phyloP scores from a whole-genome alignment of 164 flowering plant genomes.

The Tetrastigma voinierianum region DNA sequence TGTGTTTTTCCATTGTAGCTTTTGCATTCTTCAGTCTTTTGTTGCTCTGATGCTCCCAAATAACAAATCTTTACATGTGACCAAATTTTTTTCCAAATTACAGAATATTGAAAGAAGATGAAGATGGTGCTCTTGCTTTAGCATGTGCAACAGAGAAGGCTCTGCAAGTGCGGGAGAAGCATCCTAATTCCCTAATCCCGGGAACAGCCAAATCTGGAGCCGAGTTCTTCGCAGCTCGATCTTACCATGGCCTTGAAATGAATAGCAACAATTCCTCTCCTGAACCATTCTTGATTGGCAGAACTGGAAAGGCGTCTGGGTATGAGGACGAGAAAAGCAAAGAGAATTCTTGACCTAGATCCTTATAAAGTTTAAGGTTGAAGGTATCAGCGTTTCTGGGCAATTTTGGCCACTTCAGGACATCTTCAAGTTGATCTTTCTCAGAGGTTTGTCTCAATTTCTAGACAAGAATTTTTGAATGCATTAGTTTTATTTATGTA shows the following conservation, averaged over 20 bases:
- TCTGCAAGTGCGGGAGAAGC: constrained; percentile 48
- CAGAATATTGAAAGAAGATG: constrained; percentile 15
- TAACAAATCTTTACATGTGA: no score
- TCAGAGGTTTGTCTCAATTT: no score
- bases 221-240: constrained; percentile 62
- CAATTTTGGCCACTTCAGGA: no score
- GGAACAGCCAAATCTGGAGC: constrained; percentile 71
- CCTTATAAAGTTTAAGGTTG: not conserved
- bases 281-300: constrained; percentile 49
- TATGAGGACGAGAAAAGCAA: constrained; percentile 59
- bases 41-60: no score
- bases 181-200: constrained; percentile 31
- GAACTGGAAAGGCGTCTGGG: constrained; percentile 85
- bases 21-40: no score
- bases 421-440: no score
- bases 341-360: not conserved
- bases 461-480: no score
- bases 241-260: constrained; percentile 84
- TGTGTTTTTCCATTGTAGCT: no score
- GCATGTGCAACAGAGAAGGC: constrained; percentile 62
- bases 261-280: constrained; percentile 34
- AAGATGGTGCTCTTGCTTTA: constrained; percentile 47
- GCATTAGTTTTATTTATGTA: no score
- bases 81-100: not conserved
- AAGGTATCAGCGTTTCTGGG: not conserved